Base-by-base conservation (phyloP, 306 rosid species). In the Malus sieversii region DNA sequence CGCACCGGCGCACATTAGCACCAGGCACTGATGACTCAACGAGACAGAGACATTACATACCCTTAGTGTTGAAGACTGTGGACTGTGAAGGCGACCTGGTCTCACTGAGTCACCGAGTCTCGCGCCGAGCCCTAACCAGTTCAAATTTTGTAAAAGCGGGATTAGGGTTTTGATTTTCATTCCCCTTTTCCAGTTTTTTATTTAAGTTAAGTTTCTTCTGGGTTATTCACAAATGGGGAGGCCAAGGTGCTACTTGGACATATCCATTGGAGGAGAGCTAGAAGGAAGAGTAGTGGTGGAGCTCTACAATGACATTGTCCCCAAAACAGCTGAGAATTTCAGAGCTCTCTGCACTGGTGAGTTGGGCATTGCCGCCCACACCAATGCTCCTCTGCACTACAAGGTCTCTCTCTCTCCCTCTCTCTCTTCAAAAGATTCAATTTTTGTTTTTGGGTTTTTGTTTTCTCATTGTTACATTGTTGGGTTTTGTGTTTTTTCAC, bases 261-360 rank as follows among this genome's bases (percentile, higher is more conserved):
- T 89, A 7, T 75, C 79, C 80, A 85, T 92, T 5, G 96, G 84
- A 13, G 95, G 90, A 2, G 97, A 89, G 68, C 65, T 86, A 4
- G 95, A 89, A 58, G 97, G 97, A 0, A 83, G 97, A 35, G 81
- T 92, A 32, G 85, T 92, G 10, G 62, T 92, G 2, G 97, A 92
- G 60, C 91, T 92, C 59, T 89, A 75, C 85, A 71, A 63, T 57
- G 88, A 92, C 44, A 77, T 88, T 25, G 97, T 88, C 2, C 97
- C 97, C 75, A 92, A 82, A 81, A 92, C 97, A 19, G 93, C 96
- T 7, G 88, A 88, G 77, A 92, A 92, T 81, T 92, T 92, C 84
- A 68, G 93, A 53, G 93, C 90, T 53, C 90, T 91, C 4, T 91
- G 97, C 60, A 91, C 92, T 3, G 94, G 97, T 18, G 91, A 89